Base-by-base conservation (phyloP, 2,329 filamentous ascomycete genomes). In the Chaetothyriales sp. region DNA sequence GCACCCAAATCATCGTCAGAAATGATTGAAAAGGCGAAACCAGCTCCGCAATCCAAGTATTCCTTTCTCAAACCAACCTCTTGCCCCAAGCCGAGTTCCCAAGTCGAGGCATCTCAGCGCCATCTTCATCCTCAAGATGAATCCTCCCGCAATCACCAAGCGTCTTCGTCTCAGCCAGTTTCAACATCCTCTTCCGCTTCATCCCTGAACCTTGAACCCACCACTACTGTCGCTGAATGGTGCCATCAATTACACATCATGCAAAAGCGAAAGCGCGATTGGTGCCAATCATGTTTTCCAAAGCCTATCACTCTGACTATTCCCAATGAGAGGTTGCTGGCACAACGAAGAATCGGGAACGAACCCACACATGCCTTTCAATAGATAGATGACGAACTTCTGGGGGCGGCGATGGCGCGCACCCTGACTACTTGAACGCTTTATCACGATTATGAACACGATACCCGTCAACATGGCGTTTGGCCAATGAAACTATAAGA, bases 191-290 rank as follows among this genome's bases (percentile, higher is more conserved):
- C 56, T 5, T 22, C n/a, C 5, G 50, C 53, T 28, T 43, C 18
- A 40, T 58, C 18, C 6, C 28, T 47, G 10, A 28, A 47, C 18
- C 59, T 56, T 48, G 55, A 57, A 29, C 59, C 58, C 5, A 54
- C 56, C 1, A n/a, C 50, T 2, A 51, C 54, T 3, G 54, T 61
- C 10, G 58, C 56, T 9, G 59, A 61, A 50, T 61, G 59, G 59
- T 56, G 56, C 33, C 59, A 61, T 46, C 58, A 60, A 44, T 54
- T 60, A 46, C 59, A 61, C 47, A 49, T 60, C 47, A 57, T 56
- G 13, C 59, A 61, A 50, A 47, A 54, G 28, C 54, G 56, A 15
- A 55, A 54, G 46, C 60, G 60, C 48, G 55, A 58, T 29, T 61
- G 59, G 59, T 61, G 59, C 51, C 43, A 54, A 49, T 48, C 48